These are phyloP conservation scores for Platanthera zijinensis DNA, from an alignment of 106 monocot species.

Conservation along the genomic window DNA sequence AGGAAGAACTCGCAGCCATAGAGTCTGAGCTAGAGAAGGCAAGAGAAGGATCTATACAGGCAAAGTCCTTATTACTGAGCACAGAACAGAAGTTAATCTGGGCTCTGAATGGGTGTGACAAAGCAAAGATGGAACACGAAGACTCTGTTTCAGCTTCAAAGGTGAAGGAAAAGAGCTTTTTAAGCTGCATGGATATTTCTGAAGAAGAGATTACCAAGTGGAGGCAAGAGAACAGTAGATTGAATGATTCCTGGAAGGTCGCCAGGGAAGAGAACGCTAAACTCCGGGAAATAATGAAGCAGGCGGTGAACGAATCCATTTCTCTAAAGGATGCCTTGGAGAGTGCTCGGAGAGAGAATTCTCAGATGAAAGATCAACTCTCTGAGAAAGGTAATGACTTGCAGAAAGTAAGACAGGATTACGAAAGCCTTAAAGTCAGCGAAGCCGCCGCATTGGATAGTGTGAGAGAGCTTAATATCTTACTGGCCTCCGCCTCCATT, in stretches of 20 bases:
- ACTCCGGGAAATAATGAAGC: slow-evolving; percentile 61
- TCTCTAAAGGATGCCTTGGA: slow-evolving; percentile 48
- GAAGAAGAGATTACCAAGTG: slow-evolving; percentile 37
- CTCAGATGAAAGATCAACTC: slow-evolving; percentile 32
- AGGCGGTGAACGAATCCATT: slow-evolving; percentile 56
- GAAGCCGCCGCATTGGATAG: slow-evolving; percentile 45
- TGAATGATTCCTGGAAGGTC: slow-evolving; percentile 26
- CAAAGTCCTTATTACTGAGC: slow-evolving; percentile 14
- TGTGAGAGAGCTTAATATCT: slow-evolving; percentile 32
- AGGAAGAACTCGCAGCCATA: slow-evolving; percentile 12
- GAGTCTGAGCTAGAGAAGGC: slow-evolving; percentile 18
- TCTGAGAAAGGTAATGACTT: slow-evolving; percentile 33
- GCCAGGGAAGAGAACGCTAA: slow-evolving; percentile 40
- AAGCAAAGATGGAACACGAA: slow-evolving; percentile 35
- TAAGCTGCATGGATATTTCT: slow-evolving; percentile 39
- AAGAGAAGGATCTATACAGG: slow-evolving; percentile 20
- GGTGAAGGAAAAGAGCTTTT: slow-evolving; percentile 41
- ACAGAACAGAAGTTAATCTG: slow-evolving; percentile 28
- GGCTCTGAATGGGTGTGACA: slow-evolving; percentile 27
- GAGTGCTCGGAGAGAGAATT: slow-evolving; percentile 44
- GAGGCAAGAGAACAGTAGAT: slow-evolving; percentile 35
- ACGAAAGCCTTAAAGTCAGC: slow-evolving; percentile 44
- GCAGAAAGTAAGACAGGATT: slow-evolving; percentile 35
- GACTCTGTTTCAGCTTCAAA: slow-evolving; percentile 36
- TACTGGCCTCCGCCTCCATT: slow-evolving; percentile 23